Conservation (phyloP, 1,284 basidiomycete genomes). For the Trametes hirsuta region DNA sequence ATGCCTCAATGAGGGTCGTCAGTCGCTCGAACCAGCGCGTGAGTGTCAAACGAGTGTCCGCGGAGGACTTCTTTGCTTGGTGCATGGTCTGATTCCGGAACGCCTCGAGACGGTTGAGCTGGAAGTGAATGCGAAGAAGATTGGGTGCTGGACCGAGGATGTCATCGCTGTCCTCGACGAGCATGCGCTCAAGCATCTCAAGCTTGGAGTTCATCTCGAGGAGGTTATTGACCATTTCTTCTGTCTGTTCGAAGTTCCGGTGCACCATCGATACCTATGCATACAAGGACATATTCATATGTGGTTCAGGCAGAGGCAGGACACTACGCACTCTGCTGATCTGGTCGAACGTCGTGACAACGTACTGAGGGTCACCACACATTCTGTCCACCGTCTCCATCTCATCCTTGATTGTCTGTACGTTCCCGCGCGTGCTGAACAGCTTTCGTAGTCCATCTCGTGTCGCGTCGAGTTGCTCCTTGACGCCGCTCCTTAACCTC, state of each 20-base stretch:
- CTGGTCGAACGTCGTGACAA: constrained; percentile 86
- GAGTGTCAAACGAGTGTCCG: constrained; percentile 70
- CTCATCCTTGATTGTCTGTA: constrained; percentile 90
- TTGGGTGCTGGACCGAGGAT: constrained; percentile 87
- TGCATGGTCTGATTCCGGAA: constrained; percentile 95
- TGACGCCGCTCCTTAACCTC: constrained; percentile 90
- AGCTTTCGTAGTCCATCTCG: constrained; percentile 89
- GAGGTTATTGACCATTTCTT: constrained; percentile 94
- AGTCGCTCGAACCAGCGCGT: constrained; percentile 87
- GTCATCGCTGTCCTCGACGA: constrained; percentile 72
- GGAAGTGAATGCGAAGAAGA: constrained; percentile 89
- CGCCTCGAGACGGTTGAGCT: constrained; percentile 86
- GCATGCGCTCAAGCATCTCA: constrained; percentile 77
- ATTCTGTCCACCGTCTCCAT: constrained; percentile 88
- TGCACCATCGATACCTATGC: constrained; percentile 91
- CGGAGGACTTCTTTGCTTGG: constrained; percentile 85
- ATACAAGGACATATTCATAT: not conserved
- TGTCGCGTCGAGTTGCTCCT: constrained; percentile 92
- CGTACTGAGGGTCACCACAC: constrained; percentile 72
- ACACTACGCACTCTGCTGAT: constrained; percentile 77
- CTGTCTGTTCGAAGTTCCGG: constrained; percentile 92
- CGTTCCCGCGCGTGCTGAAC: constrained; percentile 79
- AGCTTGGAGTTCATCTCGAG: constrained; percentile 89
- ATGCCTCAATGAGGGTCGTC: constrained; percentile 78
- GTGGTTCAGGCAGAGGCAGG: not conserved